Evolutionary conservation across 345 rosid genomes (phyloP).

Genomic region (Gossypium stocksii): DNA sequence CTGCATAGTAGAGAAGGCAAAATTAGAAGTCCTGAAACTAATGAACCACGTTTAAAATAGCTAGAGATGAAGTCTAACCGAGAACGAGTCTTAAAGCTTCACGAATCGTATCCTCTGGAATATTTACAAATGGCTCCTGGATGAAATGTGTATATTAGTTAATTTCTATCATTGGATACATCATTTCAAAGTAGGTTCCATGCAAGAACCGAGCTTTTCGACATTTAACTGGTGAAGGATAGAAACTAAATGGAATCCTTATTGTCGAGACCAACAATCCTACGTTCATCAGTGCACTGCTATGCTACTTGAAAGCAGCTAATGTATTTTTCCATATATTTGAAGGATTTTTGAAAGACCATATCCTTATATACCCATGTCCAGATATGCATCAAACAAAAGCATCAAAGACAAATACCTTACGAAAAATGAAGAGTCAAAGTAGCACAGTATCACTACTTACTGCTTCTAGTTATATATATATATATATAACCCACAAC

Average conservation of each 20-base stretch:
- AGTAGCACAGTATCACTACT: too few relatives aligned
- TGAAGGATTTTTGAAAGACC: too few relatives aligned
- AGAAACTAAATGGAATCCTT: background rate
- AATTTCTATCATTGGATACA: background rate
- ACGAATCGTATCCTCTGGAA: conserved; percentile 70
- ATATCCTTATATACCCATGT: too few relatives aligned
- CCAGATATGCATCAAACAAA: too few relatives aligned
- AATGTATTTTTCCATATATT: too few relatives aligned
- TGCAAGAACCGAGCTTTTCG: background rate
- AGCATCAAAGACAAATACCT: too few relatives aligned
- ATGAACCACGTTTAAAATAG: background rate
- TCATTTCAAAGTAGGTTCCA: background rate
- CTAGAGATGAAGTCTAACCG: conserved; percentile 30
- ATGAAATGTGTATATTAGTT: conserved; percentile 16
- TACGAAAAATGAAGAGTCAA: too few relatives aligned
- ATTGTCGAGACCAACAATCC: background rate
- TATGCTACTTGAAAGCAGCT: too few relatives aligned
- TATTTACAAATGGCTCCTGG: conserved; percentile 83
- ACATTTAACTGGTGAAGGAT: background rate
- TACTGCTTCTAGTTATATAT: too few relatives aligned
- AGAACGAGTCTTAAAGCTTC: conserved; percentile 80
- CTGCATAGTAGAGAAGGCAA: conserved; percentile 33
- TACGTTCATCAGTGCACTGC: background rate
- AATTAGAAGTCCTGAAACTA: background rate
- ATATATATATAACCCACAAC: too few relatives aligned